phyloP scores from a whole-genome alignment of 306 rosid genomes.

The Gastrolobium villosum region DNA sequence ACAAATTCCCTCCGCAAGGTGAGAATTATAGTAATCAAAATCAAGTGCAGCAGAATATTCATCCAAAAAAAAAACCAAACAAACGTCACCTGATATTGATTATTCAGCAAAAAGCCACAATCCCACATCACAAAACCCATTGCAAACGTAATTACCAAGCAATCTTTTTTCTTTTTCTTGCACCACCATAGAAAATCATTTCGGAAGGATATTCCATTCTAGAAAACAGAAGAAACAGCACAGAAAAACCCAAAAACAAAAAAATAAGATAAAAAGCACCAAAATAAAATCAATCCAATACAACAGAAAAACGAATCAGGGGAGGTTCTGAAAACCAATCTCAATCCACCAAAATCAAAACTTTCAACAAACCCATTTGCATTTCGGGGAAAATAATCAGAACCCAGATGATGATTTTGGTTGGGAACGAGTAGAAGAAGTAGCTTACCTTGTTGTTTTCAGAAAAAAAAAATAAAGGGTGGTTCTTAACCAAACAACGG shows the following conservation, averaged over 20 bases:
- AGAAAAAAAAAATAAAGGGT: slow-evolving; percentile 35
- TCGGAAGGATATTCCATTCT: slow-evolving; percentile 35
- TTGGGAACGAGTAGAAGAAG: slow-evolving; percentile 24
- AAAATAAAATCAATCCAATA: slow-evolving; percentile 41
- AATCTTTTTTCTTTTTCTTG: slow-evolving; percentile 10
- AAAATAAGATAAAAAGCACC: slow-evolving; percentile 36
- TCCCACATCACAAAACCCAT: slow-evolving; percentile 34
- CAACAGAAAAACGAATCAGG: slow-evolving; percentile 45
- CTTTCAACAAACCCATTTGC: slow-evolving; percentile 53
- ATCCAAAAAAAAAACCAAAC: slow-evolving; percentile 2
- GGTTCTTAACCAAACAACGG: slow-evolving; percentile 44
- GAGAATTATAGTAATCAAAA: slow-evolving; percentile 33
- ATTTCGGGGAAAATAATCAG: slow-evolving; percentile 27
- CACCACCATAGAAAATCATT: slow-evolving; percentile 30
- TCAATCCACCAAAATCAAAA: slow-evolving; percentile 53
- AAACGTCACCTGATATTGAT: slow-evolving; percentile 17
- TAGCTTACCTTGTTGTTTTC: slow-evolving; percentile 44
- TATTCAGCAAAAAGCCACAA: slow-evolving; percentile 42
- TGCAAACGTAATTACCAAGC: slow-evolving; percentile 46
- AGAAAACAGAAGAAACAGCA: not conserved
- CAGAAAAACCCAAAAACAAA: not conserved
- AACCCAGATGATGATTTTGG: slow-evolving; percentile 50
- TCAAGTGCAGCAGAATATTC: slow-evolving; percentile 42
- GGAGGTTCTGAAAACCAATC: slow-evolving; percentile 42
- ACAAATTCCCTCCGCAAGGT: slow-evolving; percentile 9